Base-by-base conservation (phyloP, 345 rosid genomes). In the Mercurialis annua region DNA sequence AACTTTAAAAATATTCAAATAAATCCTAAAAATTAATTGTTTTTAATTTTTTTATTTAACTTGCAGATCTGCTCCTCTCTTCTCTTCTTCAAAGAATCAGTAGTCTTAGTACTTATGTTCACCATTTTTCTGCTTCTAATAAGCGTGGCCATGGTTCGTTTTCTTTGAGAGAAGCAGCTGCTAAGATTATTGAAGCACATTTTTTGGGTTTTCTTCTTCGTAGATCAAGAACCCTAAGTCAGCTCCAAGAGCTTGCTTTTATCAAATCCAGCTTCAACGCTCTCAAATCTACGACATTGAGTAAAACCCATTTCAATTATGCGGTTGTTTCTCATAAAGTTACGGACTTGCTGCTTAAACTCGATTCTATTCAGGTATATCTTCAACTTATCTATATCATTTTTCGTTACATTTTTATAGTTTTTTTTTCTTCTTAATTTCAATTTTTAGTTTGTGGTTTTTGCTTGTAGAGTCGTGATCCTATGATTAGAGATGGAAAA, bases 291-390 rank as follows among this genome's bases (percentile, higher is more conserved):
- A 86, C 90, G 4, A 57, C 86, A 77, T 87, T 84, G 5, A 76
- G 59, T 27, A 80, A 77, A 76, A 43, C 80, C 67, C 81, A 65
- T 73, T 73, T 86, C 66, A 81, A 81, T 72, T 77, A 43, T n/a
- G 78, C 68, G 8, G 71, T 61, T 61, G 77, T 82, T 62, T 85
- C 93, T 68, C 82, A 64, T 36, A 82, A 81, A 81, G 89, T 83
- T 67, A 74, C 75, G 78, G 83, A 80, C 60, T 81, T 90, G 84
- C 88, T 90, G 65, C 81, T 84, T 38, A 75, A 81, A 44, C 83
- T 90, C n/a, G 96, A 90, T 73, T 87, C 87, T 53, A 73, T 90
- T 80, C 87, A 86, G 94, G 98, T 93, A 81, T 24, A 30, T 18
- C 55, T 54, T 48, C n/a, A 5, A 26, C 40, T 48, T 66, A 34